A percentile compares a stretch with the other conserved stretches of the same genome.
Evolutionary conservation across 306 rosid species (phyloP).

Genomic region (Heteromeles arbutifolia): DNA sequence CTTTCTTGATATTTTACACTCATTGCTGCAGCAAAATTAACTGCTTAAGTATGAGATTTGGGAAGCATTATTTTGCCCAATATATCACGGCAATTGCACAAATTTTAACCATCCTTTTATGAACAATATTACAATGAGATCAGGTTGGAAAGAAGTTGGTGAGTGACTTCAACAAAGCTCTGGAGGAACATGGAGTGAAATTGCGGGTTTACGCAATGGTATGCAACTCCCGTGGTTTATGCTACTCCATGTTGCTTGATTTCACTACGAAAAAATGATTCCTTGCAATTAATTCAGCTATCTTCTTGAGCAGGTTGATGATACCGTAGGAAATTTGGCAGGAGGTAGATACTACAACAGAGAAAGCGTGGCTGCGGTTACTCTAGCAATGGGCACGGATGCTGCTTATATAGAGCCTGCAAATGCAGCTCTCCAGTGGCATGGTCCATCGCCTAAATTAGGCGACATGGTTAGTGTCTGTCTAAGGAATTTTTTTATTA

Average conservation of each 20-base stretch:
- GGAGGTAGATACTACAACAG: slow-evolving; percentile 64
- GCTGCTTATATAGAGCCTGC: slow-evolving; percentile 58
- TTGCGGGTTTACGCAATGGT: slow-evolving; percentile 49
- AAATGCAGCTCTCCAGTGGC: slow-evolving; percentile 28
- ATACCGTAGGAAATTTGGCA: slow-evolving; percentile 56
- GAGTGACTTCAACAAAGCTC: slow-evolving; percentile 36
- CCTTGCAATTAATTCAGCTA: not conserved
- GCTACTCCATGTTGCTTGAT: not conserved
- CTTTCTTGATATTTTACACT: not conserved
- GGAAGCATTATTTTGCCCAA: not conserved
- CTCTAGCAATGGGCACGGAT: slow-evolving; percentile 54
- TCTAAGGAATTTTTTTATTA: not conserved
- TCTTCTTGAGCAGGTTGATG: slow-evolving; percentile 51
- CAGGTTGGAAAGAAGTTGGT: slow-evolving; percentile 50
- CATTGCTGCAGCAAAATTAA: not conserved
- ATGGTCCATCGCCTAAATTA: slow-evolving; percentile 34
- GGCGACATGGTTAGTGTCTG: slow-evolving; percentile 42
- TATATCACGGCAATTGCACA: not conserved
- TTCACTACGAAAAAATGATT: not conserved
- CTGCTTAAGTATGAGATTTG: not conserved
- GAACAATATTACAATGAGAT: not conserved
- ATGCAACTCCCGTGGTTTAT: slow-evolving; percentile 2
- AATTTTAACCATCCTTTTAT: not conserved
- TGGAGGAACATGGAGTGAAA: slow-evolving; percentile 42
- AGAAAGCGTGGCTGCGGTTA: slow-evolving; percentile 54